These are phyloP conservation scores for Rhodotorula kratochvilovae DNA, from an alignment of 768 basidiomycete species.

Conservation along the genomic window DNA sequence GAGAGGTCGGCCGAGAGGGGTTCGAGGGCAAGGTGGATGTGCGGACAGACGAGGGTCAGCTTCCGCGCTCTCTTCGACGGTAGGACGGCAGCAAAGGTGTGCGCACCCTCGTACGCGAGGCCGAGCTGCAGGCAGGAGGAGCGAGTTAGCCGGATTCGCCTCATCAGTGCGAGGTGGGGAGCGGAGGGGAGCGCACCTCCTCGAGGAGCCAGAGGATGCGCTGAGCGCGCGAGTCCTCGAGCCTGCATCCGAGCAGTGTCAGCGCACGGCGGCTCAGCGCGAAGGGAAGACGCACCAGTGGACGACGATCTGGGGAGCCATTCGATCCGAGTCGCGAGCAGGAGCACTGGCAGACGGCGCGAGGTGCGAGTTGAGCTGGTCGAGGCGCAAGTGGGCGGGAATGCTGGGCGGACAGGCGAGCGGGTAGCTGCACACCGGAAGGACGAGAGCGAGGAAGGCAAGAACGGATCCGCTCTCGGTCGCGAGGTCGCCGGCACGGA, in stretches of 20 bases:
- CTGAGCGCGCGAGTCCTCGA: conserved; percentile 34
- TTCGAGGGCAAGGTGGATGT: no score
- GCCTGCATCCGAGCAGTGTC: background rate
- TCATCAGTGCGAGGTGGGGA: background rate
- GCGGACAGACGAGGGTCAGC: background rate
- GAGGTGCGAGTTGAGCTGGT: conserved; percentile 16
- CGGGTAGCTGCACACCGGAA: background rate
- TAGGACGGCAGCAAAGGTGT: background rate
- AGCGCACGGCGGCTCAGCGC: background rate
- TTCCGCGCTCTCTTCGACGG: background rate
- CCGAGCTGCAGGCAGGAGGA: conserved; percentile 15
- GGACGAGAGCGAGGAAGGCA: background rate
- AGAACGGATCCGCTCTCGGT: background rate
- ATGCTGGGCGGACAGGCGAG: background rate
- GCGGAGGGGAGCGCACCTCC: conserved; percentile 8
- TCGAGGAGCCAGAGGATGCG: conserved; percentile 33
- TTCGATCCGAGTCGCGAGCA: background rate
- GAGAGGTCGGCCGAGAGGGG: no score
- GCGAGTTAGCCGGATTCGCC: background rate
- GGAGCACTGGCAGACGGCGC: background rate
- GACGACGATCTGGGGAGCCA: conserved; percentile 13
- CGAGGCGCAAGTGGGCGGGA: conserved; percentile 7
- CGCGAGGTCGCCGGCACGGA: background rate
- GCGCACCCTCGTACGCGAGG: conserved; percentile 23
- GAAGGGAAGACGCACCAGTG: conserved; percentile 10